Evolutionary conservation across 495 filamentous ascomycete genomes (phyloP).

Genomic region (Cercophora newfieldiana): DNA sequence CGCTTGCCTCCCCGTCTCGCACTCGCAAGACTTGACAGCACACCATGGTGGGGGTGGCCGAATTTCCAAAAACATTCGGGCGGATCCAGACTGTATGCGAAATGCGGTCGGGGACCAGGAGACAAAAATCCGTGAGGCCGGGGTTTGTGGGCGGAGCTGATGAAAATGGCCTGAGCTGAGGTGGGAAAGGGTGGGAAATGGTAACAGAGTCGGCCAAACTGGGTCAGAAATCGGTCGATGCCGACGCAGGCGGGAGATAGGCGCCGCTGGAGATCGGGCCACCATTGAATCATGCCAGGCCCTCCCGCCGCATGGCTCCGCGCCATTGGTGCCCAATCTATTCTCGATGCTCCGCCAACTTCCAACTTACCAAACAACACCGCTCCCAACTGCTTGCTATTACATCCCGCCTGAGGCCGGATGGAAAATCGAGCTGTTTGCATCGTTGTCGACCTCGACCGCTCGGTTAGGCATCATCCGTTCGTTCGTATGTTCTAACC

Average conservation of each 20-base stretch:
- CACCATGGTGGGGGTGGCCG: constrained; percentile 1
- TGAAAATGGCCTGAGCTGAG: constrained; percentile 39
- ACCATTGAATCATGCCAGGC: constrained; percentile 36
- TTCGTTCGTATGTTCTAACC: not conserved
- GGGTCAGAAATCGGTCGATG: constrained; percentile 37
- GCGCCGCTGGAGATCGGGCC: constrained; percentile 32
- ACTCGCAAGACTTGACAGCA: not conserved
- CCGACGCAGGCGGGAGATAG: constrained; percentile 31
- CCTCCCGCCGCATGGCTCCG: constrained; percentile 3
- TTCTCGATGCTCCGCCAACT: not conserved
- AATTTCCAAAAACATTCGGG: not conserved
- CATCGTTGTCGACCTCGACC: not conserved
- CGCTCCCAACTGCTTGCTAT: not conserved
- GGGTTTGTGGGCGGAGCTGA: constrained; percentile 28
- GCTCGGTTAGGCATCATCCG: not conserved
- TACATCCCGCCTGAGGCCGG: not conserved
- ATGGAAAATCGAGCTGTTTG: not conserved
- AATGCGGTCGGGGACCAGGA: constrained; percentile 15
- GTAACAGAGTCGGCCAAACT: constrained; percentile 29
- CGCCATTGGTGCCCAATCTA: constrained; percentile 15
- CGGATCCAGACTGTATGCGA: constrained; percentile 1
- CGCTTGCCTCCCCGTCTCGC: not conserved
- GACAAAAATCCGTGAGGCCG: constrained; percentile 24
- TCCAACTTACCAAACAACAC: not conserved
- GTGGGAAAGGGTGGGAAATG: constrained; percentile 26